Conservation (phyloP, 139 green algal species). For the Volvox reticuliferus region DNA sequence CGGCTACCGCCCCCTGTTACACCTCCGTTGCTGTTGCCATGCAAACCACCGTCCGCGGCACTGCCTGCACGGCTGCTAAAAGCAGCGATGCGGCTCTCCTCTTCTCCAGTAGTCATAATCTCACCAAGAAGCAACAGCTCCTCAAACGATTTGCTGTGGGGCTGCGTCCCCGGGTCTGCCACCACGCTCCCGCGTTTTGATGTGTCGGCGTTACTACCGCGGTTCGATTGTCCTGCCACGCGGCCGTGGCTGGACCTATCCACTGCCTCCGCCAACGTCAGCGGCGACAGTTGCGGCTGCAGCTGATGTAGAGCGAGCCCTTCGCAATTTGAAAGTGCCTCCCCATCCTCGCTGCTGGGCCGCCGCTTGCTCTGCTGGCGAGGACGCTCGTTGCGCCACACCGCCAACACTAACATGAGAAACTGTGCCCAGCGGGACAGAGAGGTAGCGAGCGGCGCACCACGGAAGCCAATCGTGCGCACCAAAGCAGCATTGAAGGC, state of each 20-base stretch:
- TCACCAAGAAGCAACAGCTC: neutral
- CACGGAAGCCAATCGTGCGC: slow-evolving; percentile 25
- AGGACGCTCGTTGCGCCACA: slow-evolving; percentile 31
- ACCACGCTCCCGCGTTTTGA: neutral
- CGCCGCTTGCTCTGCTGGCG: neutral
- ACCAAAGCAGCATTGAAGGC: slow-evolving; percentile 47
- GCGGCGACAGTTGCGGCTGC: neutral
- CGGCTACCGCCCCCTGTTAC: no score
- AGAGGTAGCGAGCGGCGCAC: slow-evolving; percentile 54
- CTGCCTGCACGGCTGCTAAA: neutral
- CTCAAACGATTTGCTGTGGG: neutral
- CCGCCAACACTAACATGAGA: slow-evolving; percentile 28
- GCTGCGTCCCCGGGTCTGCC: neutral
- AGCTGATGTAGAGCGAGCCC: neutral
- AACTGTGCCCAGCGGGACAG: slow-evolving; percentile 54
- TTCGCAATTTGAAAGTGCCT: neutral
- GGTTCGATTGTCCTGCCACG: neutral
- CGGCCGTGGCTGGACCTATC: neutral
- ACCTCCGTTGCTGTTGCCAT: neutral
- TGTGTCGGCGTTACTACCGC: neutral
- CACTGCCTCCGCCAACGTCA: neutral
- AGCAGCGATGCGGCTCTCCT: neutral
- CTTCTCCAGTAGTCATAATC: neutral
- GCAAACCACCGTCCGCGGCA: neutral
- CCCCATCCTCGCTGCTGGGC: neutral